Percentiles rank a stretch among this genome's conserved stretches.
Conservation (phyloP, 306 rosid genomes). For the Parietaria judaica region DNA sequence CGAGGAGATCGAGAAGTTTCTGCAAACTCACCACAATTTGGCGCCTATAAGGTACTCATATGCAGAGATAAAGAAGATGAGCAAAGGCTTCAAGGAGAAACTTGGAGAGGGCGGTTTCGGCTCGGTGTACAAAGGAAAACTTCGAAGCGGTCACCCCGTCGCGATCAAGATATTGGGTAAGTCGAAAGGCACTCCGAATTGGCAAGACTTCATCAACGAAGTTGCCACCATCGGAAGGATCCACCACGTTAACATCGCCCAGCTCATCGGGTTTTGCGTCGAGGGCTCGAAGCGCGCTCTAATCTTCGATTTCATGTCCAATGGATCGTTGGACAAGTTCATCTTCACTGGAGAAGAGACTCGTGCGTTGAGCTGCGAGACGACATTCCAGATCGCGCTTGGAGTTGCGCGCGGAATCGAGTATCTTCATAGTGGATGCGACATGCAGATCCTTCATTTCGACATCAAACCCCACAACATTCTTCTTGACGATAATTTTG, state of each 20-base stretch:
- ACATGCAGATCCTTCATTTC: slow-evolving; percentile 30
- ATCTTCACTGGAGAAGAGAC: not conserved
- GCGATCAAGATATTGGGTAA: slow-evolving; percentile 8
- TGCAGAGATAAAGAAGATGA: slow-evolving; percentile 25
- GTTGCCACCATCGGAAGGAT: slow-evolving; percentile 29
- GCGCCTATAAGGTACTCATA: slow-evolving; percentile 24
- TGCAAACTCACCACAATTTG: slow-evolving; percentile 1
- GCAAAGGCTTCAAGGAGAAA: slow-evolving; percentile 24
- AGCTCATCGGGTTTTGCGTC: slow-evolving; percentile 18
- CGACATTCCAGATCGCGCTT: slow-evolving; percentile 21
- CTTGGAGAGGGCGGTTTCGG: slow-evolving; percentile 16
- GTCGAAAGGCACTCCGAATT: not conserved
- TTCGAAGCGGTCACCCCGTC: not conserved
- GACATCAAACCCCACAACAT: slow-evolving; percentile 26
- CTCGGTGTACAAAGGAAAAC: slow-evolving; percentile 5
- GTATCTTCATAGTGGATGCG: slow-evolving; percentile 35
- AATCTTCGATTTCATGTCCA: slow-evolving; percentile 7
- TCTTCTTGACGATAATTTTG: slow-evolving; percentile 5
- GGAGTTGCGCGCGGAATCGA: slow-evolving; percentile 26
- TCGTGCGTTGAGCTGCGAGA: not conserved
- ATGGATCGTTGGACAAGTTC: slow-evolving; percentile 2
- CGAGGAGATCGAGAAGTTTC: slow-evolving; percentile 15
- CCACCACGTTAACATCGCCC: slow-evolving; percentile 29
- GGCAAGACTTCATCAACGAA: slow-evolving; percentile 37
- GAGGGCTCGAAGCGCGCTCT: slow-evolving; percentile 8